These are phyloP conservation scores for Populus euphratica DNA, from an alignment of 345 rosid genomes.

Conservation along the genomic window DNA sequence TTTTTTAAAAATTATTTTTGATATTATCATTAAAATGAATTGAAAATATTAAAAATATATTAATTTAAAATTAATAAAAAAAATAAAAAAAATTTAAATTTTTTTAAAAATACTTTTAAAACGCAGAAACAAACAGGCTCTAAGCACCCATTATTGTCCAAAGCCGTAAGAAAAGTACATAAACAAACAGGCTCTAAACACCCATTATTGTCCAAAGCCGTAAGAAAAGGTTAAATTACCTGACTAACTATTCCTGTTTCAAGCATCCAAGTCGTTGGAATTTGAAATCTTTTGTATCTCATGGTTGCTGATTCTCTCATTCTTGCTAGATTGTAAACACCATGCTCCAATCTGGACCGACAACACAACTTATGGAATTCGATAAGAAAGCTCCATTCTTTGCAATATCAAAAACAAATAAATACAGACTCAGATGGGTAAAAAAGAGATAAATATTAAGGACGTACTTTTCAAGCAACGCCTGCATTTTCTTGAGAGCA, in stretches of 20 bases:
- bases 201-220: not conserved
- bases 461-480: constrained; percentile 79
- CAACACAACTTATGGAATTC: not conserved
- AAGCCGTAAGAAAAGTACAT: not conserved
- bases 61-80: too few relatives aligned
- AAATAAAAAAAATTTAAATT: too few relatives aligned
- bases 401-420: not conserved
- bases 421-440: not conserved
- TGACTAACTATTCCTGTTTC: constrained; percentile 84
- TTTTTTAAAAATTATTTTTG: too few relatives aligned
- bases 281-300: constrained; percentile 59
- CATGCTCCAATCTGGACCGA: constrained; percentile 71
- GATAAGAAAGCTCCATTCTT: too few relatives aligned
- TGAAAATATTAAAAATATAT: too few relatives aligned
- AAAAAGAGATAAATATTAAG: not conserved
- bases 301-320: constrained; percentile 84
- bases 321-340: constrained; percentile 79
- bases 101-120: too few relatives aligned
- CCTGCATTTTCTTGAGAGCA: constrained; percentile 91
- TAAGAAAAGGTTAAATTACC: constrained; percentile 35
- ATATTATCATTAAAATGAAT: too few relatives aligned
- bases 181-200: too few relatives aligned
- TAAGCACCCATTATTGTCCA: not conserved
- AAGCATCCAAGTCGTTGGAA: constrained; percentile 93
- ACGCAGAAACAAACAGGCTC: too few relatives aligned